phyloP scores from a whole-genome alignment of 805 yeast genomes.

The Teunomyces kruisii region DNA sequence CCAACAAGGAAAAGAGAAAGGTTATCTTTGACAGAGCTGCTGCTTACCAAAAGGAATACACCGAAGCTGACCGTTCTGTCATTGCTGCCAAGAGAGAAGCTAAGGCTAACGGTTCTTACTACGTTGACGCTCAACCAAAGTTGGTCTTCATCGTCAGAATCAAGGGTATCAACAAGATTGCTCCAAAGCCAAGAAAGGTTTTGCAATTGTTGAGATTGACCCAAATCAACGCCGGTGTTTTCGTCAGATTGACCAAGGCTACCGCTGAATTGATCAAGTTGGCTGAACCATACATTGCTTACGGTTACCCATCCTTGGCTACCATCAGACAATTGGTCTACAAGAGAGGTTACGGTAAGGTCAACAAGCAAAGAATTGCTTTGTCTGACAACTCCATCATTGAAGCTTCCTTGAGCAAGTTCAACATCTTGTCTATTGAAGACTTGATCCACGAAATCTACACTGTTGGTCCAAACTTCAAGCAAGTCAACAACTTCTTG shows the following conservation, averaged over 20 bases:
- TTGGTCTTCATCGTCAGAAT: slow-evolving; percentile 95
- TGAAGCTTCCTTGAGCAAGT: slow-evolving; percentile 86
- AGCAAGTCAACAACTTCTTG: slow-evolving; percentile 97
- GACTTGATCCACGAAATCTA: slow-evolving; percentile 94
- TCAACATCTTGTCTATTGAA: slow-evolving; percentile 89
- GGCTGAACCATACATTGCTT: slow-evolving; percentile 95
- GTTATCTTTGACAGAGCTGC: slow-evolving; percentile 91
- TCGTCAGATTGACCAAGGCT: slow-evolving; percentile 94
- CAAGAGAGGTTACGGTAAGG: slow-evolving; percentile 98
- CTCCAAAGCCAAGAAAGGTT: slow-evolving; percentile 99
- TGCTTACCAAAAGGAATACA: slow-evolving; percentile 94
- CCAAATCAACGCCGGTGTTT: slow-evolving; percentile 93
- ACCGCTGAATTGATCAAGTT: slow-evolving; percentile 87
- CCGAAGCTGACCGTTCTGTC: slow-evolving; percentile 85
- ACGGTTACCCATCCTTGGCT: slow-evolving; percentile 94
- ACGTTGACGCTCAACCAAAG: slow-evolving; percentile 92
- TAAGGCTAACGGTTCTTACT: slow-evolving; percentile 90
- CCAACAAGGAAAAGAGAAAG: slow-evolving; percentile 53
- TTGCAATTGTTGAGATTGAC: slow-evolving; percentile 89
- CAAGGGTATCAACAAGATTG: slow-evolving; percentile 98
- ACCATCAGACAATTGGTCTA: slow-evolving; percentile 89
- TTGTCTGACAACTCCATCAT: slow-evolving; percentile 84
- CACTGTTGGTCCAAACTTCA: slow-evolving; percentile 98
- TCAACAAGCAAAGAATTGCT: slow-evolving; percentile 93
- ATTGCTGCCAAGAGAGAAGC: slow-evolving; percentile 89